These are phyloP conservation scores for Lunasporangiospora selenospora DNA, from an alignment of 192 early-diverging fungal genomes.

Conservation along the genomic window DNA sequence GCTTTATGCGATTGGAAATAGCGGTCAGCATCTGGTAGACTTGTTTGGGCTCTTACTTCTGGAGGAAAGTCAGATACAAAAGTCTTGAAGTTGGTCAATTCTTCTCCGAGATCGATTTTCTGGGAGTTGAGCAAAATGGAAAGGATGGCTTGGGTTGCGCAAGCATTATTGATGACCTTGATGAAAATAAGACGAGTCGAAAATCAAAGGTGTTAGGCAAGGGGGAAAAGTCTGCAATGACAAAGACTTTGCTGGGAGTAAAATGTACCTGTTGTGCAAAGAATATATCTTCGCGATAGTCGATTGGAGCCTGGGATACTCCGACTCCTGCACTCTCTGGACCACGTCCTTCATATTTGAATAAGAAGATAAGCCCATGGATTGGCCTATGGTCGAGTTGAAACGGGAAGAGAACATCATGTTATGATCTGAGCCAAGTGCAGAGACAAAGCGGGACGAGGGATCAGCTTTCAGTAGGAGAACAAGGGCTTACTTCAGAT, in stretches of 20 bases:
- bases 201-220: neutral
- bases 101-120: constrained; percentile 74
- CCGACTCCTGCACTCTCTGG: constrained; percentile 30
- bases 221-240: neutral
- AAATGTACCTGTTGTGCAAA: constrained; percentile 68
- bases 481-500: constrained; percentile 58
- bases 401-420: neutral
- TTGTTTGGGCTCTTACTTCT: constrained; percentile 65
- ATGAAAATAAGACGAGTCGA: neutral
- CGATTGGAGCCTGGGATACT: constrained; percentile 30
- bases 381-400: constrained; percentile 59
- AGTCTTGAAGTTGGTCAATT: constrained; percentile 68
- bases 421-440: neutral
- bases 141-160: constrained; percentile 87
- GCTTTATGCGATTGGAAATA: too few species aligned
- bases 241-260: neutral
- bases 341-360: constrained; percentile 72
- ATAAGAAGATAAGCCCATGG: constrained; percentile 84
- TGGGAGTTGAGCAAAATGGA: constrained; percentile 74
- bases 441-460: neutral
- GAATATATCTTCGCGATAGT: constrained; percentile 60
- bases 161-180: constrained; percentile 83
- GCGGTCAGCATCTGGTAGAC: too few species aligned
- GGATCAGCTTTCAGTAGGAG: neutral
- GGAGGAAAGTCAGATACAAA: constrained; percentile 76